Evolutionary conservation across 495 filamentous ascomycete species (phyloP).

Genomic region (Hypoxylon rickii): DNA sequence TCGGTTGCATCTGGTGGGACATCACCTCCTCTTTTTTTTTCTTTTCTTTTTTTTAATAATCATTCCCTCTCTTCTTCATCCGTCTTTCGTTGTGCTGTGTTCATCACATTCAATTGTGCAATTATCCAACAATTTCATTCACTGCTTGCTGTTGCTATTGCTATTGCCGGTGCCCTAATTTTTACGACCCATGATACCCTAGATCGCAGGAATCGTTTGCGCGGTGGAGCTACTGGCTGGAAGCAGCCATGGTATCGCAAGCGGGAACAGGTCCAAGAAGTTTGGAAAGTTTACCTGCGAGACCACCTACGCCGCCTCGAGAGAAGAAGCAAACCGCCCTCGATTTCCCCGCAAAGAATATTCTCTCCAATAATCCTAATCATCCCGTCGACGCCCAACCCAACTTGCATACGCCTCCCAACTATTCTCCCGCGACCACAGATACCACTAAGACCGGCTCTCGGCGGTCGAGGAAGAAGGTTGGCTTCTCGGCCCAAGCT

Average conservation of each 20-base stretch:
- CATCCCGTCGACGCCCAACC: conserved; percentile 39
- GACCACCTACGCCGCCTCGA: conserved; percentile 61
- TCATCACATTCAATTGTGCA: conserved; percentile 3
- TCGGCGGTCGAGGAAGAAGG: conserved; percentile 63
- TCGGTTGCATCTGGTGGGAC: too few species aligned
- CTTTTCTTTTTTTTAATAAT: not conserved
- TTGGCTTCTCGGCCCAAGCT: conserved; percentile 74
- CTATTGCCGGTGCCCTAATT: conserved; percentile 8
- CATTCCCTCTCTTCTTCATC: too few species aligned
- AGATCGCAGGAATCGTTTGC: conserved; percentile 2
- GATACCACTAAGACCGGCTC: conserved; percentile 65
- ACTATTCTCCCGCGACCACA: conserved; percentile 53
- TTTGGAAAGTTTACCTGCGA: conserved; percentile 50
- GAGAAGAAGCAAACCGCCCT: conserved; percentile 49
- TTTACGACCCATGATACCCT: conserved; percentile 27
- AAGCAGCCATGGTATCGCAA: conserved; percentile 54
- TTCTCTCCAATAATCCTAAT: conserved; percentile 31
- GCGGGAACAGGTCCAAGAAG: conserved; percentile 43
- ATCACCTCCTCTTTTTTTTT: not conserved
- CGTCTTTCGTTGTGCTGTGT: not conserved
- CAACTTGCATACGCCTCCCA: conserved; percentile 55
- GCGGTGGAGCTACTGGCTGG: conserved; percentile 34
- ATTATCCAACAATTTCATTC: too few species aligned
- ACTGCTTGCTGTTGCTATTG: too few species aligned
- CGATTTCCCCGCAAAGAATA: conserved; percentile 26